A percentile compares a stretch with the other conserved stretches of the same genome.
Conservation (phyloP, 1,284 basidiomycete species). For the Ustilago bromivora region DNA sequence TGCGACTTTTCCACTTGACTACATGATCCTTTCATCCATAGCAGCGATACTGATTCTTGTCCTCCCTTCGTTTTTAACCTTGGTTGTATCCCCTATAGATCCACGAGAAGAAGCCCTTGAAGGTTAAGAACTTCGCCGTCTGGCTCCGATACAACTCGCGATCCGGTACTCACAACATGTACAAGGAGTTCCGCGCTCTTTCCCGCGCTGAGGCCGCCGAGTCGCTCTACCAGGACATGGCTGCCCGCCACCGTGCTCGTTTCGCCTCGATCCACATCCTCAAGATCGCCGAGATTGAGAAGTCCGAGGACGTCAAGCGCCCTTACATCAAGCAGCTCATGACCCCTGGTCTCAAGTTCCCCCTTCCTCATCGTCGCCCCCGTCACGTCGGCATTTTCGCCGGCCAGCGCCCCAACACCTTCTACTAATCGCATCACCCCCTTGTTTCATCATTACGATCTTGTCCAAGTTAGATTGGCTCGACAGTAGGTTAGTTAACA, state of each 20-base stretch:
- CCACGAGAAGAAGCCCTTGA: conserved; percentile 91
- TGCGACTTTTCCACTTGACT: neutral
- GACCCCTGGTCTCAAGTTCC: conserved; percentile 92
- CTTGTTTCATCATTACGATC: conserved; percentile 5
- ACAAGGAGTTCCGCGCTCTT: conserved; percentile 95
- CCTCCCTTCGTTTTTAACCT: neutral
- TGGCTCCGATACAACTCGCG: conserved; percentile 90
- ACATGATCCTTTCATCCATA: neutral
- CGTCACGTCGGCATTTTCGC: conserved; percentile 70
- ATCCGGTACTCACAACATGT: conserved; percentile 72
- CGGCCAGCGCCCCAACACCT: conserved; percentile 71
- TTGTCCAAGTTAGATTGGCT: conserved; percentile 12
- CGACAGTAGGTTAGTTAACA: conserved; percentile 1
- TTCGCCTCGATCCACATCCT: conserved; percentile 98
- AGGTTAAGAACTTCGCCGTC: conserved; percentile 99
- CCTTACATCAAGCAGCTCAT: conserved; percentile 96
- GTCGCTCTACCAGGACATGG: conserved; percentile 99
- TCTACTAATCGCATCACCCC: conserved; percentile 68
- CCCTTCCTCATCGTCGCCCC: conserved; percentile 86
- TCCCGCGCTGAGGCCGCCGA: conserved; percentile 94
- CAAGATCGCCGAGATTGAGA: conserved; percentile 92
- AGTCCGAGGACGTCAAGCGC: conserved; percentile 86
- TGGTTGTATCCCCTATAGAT: conserved; percentile 42
- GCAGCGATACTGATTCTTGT: conserved; percentile 21
- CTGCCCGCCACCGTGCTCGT: conserved; percentile 97